Conservation (phyloP, 1,284 basidiomycete genomes). For the Trichosporon faecale region DNA sequence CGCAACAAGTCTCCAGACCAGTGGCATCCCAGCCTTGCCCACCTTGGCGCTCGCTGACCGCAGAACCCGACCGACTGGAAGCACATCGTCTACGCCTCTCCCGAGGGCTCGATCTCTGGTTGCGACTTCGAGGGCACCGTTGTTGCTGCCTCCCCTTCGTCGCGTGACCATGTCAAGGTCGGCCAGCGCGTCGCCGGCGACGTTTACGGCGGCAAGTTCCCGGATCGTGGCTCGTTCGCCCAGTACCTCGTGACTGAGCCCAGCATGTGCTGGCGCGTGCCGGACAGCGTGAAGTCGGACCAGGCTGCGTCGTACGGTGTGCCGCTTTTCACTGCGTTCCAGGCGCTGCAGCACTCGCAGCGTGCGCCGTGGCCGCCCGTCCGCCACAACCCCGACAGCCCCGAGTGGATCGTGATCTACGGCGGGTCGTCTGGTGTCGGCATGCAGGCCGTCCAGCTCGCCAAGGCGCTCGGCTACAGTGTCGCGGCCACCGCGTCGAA, state of each 20-base stretch:
- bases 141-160: constrained; percentile 24
- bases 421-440: constrained; percentile 55
- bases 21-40: not conserved
- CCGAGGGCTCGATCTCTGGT: constrained; percentile 18
- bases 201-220: constrained; percentile 54
- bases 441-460: constrained; percentile 55
- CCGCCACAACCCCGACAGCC: constrained; percentile 12
- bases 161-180: constrained; percentile 28
- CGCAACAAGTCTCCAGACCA: no score
- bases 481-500: constrained; percentile 53
- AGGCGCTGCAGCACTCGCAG: constrained; percentile 23
- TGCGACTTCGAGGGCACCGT: constrained; percentile 55
- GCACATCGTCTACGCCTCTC: constrained; percentile 20
- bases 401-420: constrained; percentile 51
- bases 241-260: constrained; percentile 51
- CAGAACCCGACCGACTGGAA: constrained; percentile 51
- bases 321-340: constrained; percentile 34
- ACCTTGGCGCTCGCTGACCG: not conserved
- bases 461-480: constrained; percentile 53
- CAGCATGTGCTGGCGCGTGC: constrained; percentile 32
- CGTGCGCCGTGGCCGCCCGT: constrained; percentile 21
- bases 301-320: constrained; percentile 54
- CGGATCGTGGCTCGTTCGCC: constrained; percentile 47
- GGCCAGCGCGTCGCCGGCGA: constrained; percentile 56
- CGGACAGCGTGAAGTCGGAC: constrained; percentile 36